Evolutionary conservation across 768 basidiomycete genomes (phyloP).

Genomic region (Pholiota conissans): DNA sequence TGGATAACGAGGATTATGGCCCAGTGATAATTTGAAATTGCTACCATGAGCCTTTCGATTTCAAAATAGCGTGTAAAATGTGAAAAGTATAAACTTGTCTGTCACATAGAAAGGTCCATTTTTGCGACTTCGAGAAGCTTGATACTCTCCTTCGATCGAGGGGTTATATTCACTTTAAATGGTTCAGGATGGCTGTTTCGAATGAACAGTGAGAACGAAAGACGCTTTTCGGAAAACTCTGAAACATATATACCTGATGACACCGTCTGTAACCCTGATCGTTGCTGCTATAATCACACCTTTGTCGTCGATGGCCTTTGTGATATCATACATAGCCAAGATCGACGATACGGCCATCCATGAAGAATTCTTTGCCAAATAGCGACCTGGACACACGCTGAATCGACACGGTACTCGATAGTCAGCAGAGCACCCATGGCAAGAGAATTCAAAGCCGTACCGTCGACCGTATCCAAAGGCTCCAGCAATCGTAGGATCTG

Average conservation of each 20-base stretch:
- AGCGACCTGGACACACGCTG: constrained; percentile 37
- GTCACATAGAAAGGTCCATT: not conserved
- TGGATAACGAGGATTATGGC: too few relatives aligned
- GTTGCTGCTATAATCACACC: constrained; percentile 23
- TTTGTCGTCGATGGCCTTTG: constrained; percentile 28
- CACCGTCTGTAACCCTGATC: constrained; percentile 24
- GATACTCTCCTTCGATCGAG: constrained; percentile 18
- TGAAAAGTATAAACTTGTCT: not conserved
- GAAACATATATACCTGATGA: constrained; percentile 17
- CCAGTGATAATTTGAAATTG: too few relatives aligned
- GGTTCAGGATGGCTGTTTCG: constrained; percentile 23
- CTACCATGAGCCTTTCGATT: too few relatives aligned
- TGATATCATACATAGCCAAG: constrained; percentile 28
- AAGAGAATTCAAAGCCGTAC: constrained; percentile 10
- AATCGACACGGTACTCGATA: not conserved
- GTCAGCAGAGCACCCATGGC: not conserved
- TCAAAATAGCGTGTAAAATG: too few relatives aligned
- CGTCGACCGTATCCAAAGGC: constrained; percentile 36
- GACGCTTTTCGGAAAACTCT: not conserved
- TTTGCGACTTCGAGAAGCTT: constrained; percentile 18
- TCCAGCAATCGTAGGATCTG: constrained; percentile 19
- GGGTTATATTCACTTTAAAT: constrained; percentile 19
- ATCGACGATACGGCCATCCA: constrained; percentile 31
- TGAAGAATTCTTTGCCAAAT: constrained; percentile 30
- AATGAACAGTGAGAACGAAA: not conserved